Percentiles rank a stretch among this genome's conserved stretches.
phyloP scores from a whole-genome alignment of 2,329 filamentous ascomycete genomes.

The Periglandula ipomoeae region DNA sequence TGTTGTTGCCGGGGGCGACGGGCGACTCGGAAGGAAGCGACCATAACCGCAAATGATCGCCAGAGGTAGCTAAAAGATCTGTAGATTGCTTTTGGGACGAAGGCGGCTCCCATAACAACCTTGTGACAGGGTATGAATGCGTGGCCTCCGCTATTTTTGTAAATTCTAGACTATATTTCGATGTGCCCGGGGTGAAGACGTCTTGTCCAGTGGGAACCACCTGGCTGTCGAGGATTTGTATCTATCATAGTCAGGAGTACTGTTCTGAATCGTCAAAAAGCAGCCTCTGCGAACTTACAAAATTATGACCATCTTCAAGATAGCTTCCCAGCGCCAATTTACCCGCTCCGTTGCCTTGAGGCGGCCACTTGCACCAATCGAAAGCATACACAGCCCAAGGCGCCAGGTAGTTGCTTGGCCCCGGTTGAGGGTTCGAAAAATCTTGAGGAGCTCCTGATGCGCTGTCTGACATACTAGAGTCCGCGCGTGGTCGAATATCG shows the following conservation, averaged over 20 bases:
- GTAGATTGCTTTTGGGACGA: constrained; percentile 93
- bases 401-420: constrained; percentile 87
- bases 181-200: constrained; percentile 57
- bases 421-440: constrained; percentile 51
- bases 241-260: constrained; percentile 42
- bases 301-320: constrained; percentile 95
- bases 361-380: constrained; percentile 98
- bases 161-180: constrained; percentile 77
- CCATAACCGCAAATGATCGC: constrained; percentile 90
- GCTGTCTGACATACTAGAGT: constrained; percentile 70
- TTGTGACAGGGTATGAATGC: constrained; percentile 93
- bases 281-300: constrained; percentile 46
- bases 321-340: constrained; percentile 96
- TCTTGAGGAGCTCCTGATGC: constrained; percentile 57
- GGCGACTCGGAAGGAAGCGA: constrained; percentile 68
- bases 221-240: constrained; percentile 92
- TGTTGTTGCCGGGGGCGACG: constrained; percentile 51
- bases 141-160: constrained; percentile 91
- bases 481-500: constrained; percentile 81
- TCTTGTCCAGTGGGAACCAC: constrained; percentile 61
- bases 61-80: constrained; percentile 87
- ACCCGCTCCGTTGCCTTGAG: constrained; percentile 69
- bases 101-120: constrained; percentile 91
- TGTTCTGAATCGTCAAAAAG: background rate
- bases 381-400: constrained; percentile 95